Base-by-base conservation (phyloP, 2,329 filamentous ascomycete species). In the Torrubiella hemipterigena region DNA sequence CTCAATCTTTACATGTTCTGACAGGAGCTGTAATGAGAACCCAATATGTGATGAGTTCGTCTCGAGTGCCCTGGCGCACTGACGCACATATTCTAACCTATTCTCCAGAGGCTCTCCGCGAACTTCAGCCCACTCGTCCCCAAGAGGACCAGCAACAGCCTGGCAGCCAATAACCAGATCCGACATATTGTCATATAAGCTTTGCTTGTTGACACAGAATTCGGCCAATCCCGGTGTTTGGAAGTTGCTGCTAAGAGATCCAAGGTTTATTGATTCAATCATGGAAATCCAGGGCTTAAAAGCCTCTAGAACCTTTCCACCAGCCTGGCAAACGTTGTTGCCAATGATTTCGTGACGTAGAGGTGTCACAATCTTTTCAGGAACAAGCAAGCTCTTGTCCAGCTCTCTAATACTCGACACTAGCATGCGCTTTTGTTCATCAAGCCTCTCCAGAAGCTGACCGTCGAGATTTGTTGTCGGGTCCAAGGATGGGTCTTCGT, bases 41-140 rank as follows among this genome's bases (percentile, higher is more conserved):
- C 83, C 81, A 41, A 95, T 77, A 45, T 95, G 85, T 0, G 82
- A 82, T 10, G 87, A 81, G 45, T 83, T 87, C 14, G 78, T 82
- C 51, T 96, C 86, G 13, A 98, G 64, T 28, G 89, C 81, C 43
- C 81, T 74, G 8, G 79, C 76, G 38, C 84, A 81, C 36, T 75
- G 68, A 31, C 81, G 74, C 36, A 95, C 85, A 39, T 82, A 79
- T 40, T 81, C 81, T 17, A 96, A 58, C 15, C 91, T 77, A 42
- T 84, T 84, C 48, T 95, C 89, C 18, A 98, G 64, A 7, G 87
- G 82, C 50, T 93, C 85, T 2, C 86, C 85, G 26, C 86, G 77
- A n/a, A 87, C 67, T 51, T 94, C 86, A 4, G 87, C 76, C 91
- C 91, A 98, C 57, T 98, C 91, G 50, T 98, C 91, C 7, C 81